phyloP scores from a whole-genome alignment of 2,329 filamentous ascomycete genomes.

The Claviceps citrina region DNA sequence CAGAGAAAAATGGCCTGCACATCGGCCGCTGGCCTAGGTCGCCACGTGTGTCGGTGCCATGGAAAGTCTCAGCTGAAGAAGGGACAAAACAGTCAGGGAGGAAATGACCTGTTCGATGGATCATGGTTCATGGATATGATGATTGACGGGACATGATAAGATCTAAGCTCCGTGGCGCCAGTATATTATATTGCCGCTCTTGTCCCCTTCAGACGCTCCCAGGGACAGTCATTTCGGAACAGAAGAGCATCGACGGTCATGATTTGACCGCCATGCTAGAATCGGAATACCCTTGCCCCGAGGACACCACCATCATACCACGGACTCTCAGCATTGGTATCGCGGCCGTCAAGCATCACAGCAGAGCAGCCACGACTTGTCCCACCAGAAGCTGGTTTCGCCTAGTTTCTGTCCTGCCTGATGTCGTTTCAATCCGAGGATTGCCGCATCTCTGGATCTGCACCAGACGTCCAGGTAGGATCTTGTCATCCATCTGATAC shows the following conservation, averaged over 20 bases:
- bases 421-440: conserved; percentile 3
- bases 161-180: too few species aligned
- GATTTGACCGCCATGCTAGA: background rate
- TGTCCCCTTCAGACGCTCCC: too few species aligned
- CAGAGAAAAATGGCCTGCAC: background rate
- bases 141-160: too few species aligned
- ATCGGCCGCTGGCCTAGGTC: background rate
- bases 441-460: conserved; percentile 3
- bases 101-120: too few species aligned
- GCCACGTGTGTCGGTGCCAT: conserved; percentile 6
- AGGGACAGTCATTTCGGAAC: background rate
- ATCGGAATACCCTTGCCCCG: conserved; percentile 1
- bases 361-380: conserved; percentile 4
- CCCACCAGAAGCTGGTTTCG: conserved; percentile 1
- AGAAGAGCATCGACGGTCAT: background rate
- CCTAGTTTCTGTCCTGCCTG: background rate
- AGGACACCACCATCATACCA: conserved; percentile 1
- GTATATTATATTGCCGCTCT: background rate
- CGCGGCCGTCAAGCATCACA: conserved; percentile 1
- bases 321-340: background rate
- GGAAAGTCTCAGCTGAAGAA: background rate
- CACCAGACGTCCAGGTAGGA: conserved; percentile 1
- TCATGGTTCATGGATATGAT: too few species aligned
- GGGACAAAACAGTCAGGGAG: too few species aligned
- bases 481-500: background rate